Base-by-base conservation (phyloP, 352 stramenopile species). In the Phytophthora pseudosyringae region DNA sequence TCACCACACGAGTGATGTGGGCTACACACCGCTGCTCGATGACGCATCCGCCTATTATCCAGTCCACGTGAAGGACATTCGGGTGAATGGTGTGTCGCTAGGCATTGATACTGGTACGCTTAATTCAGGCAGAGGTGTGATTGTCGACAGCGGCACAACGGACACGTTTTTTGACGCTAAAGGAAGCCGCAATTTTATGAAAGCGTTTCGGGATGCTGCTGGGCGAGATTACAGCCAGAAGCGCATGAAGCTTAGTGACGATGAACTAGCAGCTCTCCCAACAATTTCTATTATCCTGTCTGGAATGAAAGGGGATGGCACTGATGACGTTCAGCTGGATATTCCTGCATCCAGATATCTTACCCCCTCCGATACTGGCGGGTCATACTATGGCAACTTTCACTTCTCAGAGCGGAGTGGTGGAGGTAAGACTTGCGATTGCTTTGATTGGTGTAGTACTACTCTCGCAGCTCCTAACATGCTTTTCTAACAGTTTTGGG, bases 141-240 rank as follows among this genome's bases (percentile, higher is more conserved):
- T 96, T 62, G 86, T 96, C 13, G 88, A 96, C 53, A 94, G 86
- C 64, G 88, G 88, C 1, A 94, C 88, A 46, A 96, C 88, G 29
- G 88, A 96, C 54, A 93, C 86, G 18, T 96, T 93, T 62, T 93
- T 96, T 47, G 73, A 80, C 10, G 51, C 67, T 3, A 72, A 65
- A 40, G 83, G 70, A 1, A 74, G 63, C n/a, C 73, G 78, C 7
- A 68, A 54, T 9, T 96, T 96, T 64, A 64, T 76, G 33, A 73
- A 59, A 31, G 70, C 73, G 9, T 96, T 89, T 57, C 64, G 63
- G 18, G 46, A 75, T 7, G 56, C 83, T 33, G 67, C 81, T 11
- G 76, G 78, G 12, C 68, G 77, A 2, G 69, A 80, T 15, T 94
- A 93, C 59, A 90, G 60, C 50, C 76, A 91, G 28, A 80, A 78